These are phyloP conservation scores for Scytalidium lignicola DNA, from an alignment of 2,329 filamentous ascomycete genomes.

Conservation along the genomic window DNA sequence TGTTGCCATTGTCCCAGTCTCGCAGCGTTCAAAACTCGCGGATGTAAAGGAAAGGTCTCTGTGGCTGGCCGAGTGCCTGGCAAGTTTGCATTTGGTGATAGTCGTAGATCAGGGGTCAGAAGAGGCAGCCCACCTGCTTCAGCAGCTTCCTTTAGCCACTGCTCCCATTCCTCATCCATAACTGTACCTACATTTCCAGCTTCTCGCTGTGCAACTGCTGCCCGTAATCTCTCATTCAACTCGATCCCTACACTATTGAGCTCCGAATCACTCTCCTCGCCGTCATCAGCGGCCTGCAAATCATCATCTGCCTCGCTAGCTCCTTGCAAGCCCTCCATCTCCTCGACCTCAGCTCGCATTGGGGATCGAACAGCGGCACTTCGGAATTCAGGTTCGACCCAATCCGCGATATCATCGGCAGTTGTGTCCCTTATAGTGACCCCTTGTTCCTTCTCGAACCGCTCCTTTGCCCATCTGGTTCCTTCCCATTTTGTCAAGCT, in stretches of 20 bases:
- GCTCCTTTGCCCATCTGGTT: conserved; percentile 76
- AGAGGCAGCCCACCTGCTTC: conserved; percentile 54
- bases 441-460: conserved; percentile 71
- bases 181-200: conserved; percentile 53
- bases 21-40: conserved; percentile 49
- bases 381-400: conserved; percentile 43
- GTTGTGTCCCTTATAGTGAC: conserved; percentile 67
- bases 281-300: conserved; percentile 29
- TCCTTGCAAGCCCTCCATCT: conserved; percentile 28
- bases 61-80: conserved; percentile 30
- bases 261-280: conserved; percentile 49
- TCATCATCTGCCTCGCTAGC: conserved; percentile 32
- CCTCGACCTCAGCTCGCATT: conserved; percentile 18
- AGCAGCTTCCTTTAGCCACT: conserved; percentile 67
- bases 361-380: conserved; percentile 10
- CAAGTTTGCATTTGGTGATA: conserved; percentile 25
- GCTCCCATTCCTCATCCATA: conserved; percentile 69
- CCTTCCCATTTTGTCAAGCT: conserved; percentile 77
- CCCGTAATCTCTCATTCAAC: conserved; percentile 59
- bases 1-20: conserved; percentile 52
- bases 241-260: conserved; percentile 55
- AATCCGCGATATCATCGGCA: conserved; percentile 60
- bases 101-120: conserved; percentile 31
- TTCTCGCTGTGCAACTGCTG: conserved; percentile 57
- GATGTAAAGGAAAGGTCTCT: conserved; percentile 37